Percentiles rank a stretch among this genome's conserved stretches.
phyloP scores from a whole-genome alignment of 805 yeast species.

The Candida coleopterorum region DNA sequence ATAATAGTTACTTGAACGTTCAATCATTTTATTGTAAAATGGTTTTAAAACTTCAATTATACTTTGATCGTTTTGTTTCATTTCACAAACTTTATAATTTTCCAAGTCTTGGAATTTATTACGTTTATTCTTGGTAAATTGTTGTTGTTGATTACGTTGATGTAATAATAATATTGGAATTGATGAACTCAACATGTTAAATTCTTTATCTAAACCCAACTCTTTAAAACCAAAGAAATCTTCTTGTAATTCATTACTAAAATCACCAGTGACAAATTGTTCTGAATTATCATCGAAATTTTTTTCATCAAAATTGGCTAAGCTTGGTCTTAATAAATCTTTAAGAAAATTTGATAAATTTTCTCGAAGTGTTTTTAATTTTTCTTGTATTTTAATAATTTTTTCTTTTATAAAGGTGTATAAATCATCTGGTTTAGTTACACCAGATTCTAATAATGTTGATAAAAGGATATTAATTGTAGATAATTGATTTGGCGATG shows the following conservation, averaged over 20 bases:
- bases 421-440: slow-evolving; percentile 70
- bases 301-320: slow-evolving; percentile 67
- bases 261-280: slow-evolving; percentile 91
- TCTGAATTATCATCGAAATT: slow-evolving; percentile 88
- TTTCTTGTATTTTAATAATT: slow-evolving; percentile 60
- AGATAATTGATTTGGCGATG: slow-evolving; percentile 38
- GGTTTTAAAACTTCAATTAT: slow-evolving; percentile 52
- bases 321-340: slow-evolving; percentile 76
- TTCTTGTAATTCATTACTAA: slow-evolving; percentile 89
- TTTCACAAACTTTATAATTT: slow-evolving; percentile 49
- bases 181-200: slow-evolving; percentile 74
- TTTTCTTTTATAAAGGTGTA: slow-evolving; percentile 72
- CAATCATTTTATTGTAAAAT: slow-evolving; percentile 40
- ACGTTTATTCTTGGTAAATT: slow-evolving; percentile 42
- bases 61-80: slow-evolving; percentile 44
- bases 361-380: slow-evolving; percentile 61
- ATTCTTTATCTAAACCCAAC: slow-evolving; percentile 88
- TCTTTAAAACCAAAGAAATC: slow-evolving; percentile 98
- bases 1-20: slow-evolving; percentile 40
- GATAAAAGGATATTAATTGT: slow-evolving; percentile 48
- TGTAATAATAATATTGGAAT: slow-evolving; percentile 89
- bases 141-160: slow-evolving; percentile 62
- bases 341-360: slow-evolving; percentile 70
- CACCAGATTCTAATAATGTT: slow-evolving; percentile 80
- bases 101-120: slow-evolving; percentile 61